These are phyloP conservation scores for Chalciporus sphaerocephalus DNA, from an alignment of 768 basidiomycete genomes.

Conservation along the genomic window DNA sequence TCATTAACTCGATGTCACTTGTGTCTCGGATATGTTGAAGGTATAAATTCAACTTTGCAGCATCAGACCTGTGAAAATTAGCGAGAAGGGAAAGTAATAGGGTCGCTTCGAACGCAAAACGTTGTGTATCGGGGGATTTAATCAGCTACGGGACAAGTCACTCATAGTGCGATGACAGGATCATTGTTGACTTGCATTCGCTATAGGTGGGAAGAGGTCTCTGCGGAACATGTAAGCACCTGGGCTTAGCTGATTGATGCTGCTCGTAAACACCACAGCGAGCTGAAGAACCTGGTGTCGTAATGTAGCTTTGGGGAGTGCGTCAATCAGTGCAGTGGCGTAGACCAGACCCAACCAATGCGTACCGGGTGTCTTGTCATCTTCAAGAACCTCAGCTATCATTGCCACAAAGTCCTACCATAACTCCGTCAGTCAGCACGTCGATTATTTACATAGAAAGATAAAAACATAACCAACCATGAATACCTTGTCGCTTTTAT, in stretches of 20 bases:
- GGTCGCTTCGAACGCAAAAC: slow-evolving; percentile 55
- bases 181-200: slow-evolving; percentile 35
- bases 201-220: slow-evolving; percentile 56
- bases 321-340: slow-evolving; percentile 1
- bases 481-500: slow-evolving; percentile 55
- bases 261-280: slow-evolving; percentile 54
- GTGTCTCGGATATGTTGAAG: slow-evolving; percentile 48
- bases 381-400: slow-evolving; percentile 44
- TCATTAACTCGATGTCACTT: slow-evolving; percentile 48
- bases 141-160: slow-evolving; percentile 41
- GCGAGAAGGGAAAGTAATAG: slow-evolving; percentile 59
- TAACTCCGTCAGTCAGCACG: neutral
- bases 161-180: neutral
- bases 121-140: slow-evolving; percentile 49
- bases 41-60: slow-evolving; percentile 65
- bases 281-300: slow-evolving; percentile 56
- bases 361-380: slow-evolving; percentile 38
- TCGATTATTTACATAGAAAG: neutral
- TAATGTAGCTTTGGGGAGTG: slow-evolving; percentile 34
- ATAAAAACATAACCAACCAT: slow-evolving; percentile 37
- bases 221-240: slow-evolving; percentile 66
- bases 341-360: neutral
- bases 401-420: slow-evolving; percentile 48
- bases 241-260: slow-evolving; percentile 59
- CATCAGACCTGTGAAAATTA: slow-evolving; percentile 71